A percentile compares a stretch with the other conserved stretches of the same genome.
phyloP scores from a whole-genome alignment of 2,329 filamentous ascomycete species.

The Xylaria sp. region DNA sequence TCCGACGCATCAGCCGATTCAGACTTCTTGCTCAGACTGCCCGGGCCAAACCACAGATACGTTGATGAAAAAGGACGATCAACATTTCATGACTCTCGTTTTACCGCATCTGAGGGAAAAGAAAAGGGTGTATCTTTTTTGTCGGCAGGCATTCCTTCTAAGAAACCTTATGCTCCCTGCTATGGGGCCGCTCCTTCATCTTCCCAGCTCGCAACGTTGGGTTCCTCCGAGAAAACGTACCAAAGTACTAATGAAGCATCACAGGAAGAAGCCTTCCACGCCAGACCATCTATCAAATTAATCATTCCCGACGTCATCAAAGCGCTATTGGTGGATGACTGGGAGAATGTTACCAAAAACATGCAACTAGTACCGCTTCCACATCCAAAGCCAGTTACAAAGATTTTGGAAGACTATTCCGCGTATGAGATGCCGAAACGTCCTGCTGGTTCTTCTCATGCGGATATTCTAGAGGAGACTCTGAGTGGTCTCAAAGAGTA shows the following conservation, averaged over 20 bases:
- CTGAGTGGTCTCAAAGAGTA: slow-evolving; percentile 88
- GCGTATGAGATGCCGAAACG: slow-evolving; percentile 74
- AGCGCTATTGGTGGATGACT: slow-evolving; percentile 93
- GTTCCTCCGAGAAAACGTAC: not conserved
- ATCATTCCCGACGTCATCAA: slow-evolving; percentile 90
- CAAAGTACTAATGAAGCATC: slow-evolving; percentile 25
- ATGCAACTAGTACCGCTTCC: slow-evolving; percentile 88
- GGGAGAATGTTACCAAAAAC: slow-evolving; percentile 98
- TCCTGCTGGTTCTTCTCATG: slow-evolving; percentile 72
- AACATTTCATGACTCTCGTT: slow-evolving; percentile 15
- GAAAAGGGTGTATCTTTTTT: slow-evolving; percentile 13
- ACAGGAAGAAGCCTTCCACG: slow-evolving; percentile 89
- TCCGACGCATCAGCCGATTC: slow-evolving; percentile 8
- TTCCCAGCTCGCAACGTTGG: not conserved
- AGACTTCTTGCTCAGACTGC: slow-evolving; percentile 26
- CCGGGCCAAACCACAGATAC: slow-evolving; percentile 24
- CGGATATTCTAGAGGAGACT: slow-evolving; percentile 90
- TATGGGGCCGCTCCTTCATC: slow-evolving; percentile 1
- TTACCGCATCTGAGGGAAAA: not conserved
- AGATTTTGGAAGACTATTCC: slow-evolving; percentile 84
- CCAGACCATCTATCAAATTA: slow-evolving; percentile 85
- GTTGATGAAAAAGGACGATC: slow-evolving; percentile 22
- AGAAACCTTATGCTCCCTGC: slow-evolving; percentile 33
- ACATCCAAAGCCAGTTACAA: slow-evolving; percentile 75
- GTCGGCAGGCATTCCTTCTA: slow-evolving; percentile 37